Conservation (phyloP, 2,329 filamentous ascomycete genomes). For the Westerdykella aurantiaca region DNA sequence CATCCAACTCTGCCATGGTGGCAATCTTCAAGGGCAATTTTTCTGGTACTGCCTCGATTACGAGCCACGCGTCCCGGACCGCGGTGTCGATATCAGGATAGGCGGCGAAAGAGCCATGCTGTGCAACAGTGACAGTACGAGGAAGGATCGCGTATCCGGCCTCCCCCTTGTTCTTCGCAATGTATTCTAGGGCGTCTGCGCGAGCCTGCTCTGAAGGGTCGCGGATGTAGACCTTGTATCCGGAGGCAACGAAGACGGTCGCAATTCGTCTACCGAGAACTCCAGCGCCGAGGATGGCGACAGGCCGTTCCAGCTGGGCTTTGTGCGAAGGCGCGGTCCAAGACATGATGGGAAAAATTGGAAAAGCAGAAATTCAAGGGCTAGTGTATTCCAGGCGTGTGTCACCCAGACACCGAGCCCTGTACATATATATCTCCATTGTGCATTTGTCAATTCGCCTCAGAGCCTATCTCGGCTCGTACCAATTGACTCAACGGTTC, state of each 20-base stretch:
- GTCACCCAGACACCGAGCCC: no score
- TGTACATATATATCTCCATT: no score
- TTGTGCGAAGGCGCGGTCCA: not conserved
- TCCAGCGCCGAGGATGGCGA: slow-evolving; percentile 13
- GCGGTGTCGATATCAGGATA: slow-evolving; percentile 35
- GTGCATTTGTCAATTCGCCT: no score
- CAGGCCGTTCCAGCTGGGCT: slow-evolving; percentile 2
- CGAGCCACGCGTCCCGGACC: slow-evolving; percentile 47
- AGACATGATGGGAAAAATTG: no score
- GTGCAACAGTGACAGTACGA: slow-evolving; percentile 3
- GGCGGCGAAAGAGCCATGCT: slow-evolving; percentile 7
- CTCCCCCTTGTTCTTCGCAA: slow-evolving; percentile 32
- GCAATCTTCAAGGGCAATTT: slow-evolving; percentile 46
- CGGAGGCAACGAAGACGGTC: slow-evolving; percentile 28
- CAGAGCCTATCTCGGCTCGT: no score
- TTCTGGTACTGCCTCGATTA: slow-evolving; percentile 52
- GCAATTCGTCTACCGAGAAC: slow-evolving; percentile 14
- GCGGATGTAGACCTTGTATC: slow-evolving; percentile 41
- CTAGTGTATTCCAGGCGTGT: no score
- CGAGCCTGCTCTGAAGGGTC: slow-evolving; percentile 40
- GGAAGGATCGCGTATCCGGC: not conserved
- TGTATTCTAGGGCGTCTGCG: slow-evolving; percentile 37
- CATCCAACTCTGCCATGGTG: slow-evolving; percentile 46
- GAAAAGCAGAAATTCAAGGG: no score
- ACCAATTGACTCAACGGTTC: no score